Percentiles rank a stretch among this genome's conserved stretches.
Conservation (phyloP, 371 early-diverging fungal genomes). For the Mucor racemosus region DNA sequence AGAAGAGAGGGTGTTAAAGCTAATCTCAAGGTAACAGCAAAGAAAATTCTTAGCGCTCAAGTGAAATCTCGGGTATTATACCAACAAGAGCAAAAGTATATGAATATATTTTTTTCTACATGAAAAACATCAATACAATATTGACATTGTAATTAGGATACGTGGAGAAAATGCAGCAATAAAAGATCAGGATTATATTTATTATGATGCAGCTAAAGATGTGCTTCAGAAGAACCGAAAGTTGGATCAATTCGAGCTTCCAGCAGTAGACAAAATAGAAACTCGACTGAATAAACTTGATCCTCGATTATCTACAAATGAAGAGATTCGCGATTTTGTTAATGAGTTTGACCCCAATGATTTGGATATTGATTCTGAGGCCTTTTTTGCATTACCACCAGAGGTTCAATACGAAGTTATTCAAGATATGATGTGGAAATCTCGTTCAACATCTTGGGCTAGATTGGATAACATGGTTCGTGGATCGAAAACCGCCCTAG, state of each 20-base stretch:
- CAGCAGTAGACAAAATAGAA: slow-evolving; percentile 25
- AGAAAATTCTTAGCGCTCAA: slow-evolving; percentile 81
- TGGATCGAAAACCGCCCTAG: slow-evolving; percentile 71
- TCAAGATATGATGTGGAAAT: slow-evolving; percentile 80
- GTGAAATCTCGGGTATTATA: slow-evolving; percentile 67
- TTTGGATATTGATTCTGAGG: slow-evolving; percentile 78
- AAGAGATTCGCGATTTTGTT: slow-evolving; percentile 67
- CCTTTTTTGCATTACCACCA: slow-evolving; percentile 78
- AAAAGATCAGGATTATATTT: slow-evolving; percentile 33
- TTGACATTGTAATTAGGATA: neutral
- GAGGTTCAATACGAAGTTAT: slow-evolving; percentile 92
- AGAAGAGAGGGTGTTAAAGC: slow-evolving; percentile 58
- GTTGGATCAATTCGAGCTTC: slow-evolving; percentile 81
- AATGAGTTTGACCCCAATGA: slow-evolving; percentile 57
- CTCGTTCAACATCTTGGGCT: slow-evolving; percentile 80
- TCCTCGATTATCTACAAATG: slow-evolving; percentile 67
- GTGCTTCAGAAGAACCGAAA: slow-evolving; percentile 47
- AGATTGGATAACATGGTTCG: slow-evolving; percentile 78
- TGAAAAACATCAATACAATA: slow-evolving; percentile 20
- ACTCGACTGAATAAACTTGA: slow-evolving; percentile 40
- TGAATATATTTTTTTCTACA: too few species aligned
- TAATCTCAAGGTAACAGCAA: slow-evolving; percentile 75
- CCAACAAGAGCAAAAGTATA: slow-evolving; percentile 50
- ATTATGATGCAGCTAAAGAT: slow-evolving; percentile 42
- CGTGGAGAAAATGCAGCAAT: slow-evolving; percentile 19